Evolutionary conservation across 1,284 basidiomycete genomes (phyloP).

Genomic region (Schizophyllum amplum): DNA sequence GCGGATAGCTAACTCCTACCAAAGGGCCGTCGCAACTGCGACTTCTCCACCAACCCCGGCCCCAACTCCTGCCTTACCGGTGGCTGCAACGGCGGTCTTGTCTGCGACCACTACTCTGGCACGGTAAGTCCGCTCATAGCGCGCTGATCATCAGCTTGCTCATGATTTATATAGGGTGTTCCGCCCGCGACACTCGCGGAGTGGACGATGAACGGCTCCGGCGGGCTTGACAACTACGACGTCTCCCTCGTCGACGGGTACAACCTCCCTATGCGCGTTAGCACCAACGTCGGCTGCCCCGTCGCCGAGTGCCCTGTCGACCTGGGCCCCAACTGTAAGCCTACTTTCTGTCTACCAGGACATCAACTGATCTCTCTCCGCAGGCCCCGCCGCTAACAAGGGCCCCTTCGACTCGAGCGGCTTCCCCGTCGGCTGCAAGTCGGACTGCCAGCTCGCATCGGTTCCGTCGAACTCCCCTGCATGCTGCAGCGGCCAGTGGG

Average conservation of each 20-base stretch:
- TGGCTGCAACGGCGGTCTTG: conserved; percentile 12
- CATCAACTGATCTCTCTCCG: no score
- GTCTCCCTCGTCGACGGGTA: conserved; percentile 50
- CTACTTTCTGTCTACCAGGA: no score
- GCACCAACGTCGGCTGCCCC: conserved; percentile 42
- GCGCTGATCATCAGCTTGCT: no score
- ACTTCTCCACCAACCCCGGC: conserved; percentile 6
- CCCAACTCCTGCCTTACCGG: conserved; percentile 10
- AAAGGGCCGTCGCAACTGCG: conserved; percentile 12
- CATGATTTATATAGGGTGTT: no score
- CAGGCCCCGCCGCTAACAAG: conserved; percentile 36
- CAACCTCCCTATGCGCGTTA: conserved; percentile 50
- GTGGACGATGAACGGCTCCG: conserved; percentile 18
- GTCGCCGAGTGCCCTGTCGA: conserved; percentile 47
- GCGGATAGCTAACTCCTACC: neutral
- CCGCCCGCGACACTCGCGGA: conserved; percentile 29
- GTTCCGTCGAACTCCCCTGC: conserved; percentile 33
- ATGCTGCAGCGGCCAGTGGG: conserved; percentile 32
- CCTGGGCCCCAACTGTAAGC: conserved; percentile 42
- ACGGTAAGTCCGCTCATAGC: no score
- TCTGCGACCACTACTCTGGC: neutral
- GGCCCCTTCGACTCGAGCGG: conserved; percentile 49
- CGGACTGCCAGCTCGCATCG: conserved; percentile 44
- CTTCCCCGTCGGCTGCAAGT: conserved; percentile 52
- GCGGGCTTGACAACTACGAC: conserved; percentile 18